Evolutionary conservation across 768 basidiomycete species (phyloP).

Genomic region (Amanita muscaria): DNA sequence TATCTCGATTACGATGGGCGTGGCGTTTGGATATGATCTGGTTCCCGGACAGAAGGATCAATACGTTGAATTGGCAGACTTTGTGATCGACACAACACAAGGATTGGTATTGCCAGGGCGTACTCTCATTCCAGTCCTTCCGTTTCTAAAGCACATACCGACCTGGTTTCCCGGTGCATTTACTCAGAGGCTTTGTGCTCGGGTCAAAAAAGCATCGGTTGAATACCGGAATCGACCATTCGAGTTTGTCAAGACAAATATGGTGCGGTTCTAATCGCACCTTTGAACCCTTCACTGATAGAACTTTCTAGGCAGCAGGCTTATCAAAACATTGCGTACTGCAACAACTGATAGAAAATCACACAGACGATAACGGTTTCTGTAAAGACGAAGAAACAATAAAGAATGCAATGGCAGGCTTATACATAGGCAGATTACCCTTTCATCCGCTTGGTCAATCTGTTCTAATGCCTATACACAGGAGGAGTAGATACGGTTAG

Average conservation of each 20-base stretch:
- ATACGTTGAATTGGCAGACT: no score
- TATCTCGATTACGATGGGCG: background rate
- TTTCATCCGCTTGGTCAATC: no score
- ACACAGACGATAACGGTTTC: background rate
- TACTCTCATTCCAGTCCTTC: no score
- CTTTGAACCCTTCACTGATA: no score
- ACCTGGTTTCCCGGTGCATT: background rate
- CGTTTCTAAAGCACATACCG: no score
- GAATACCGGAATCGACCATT: background rate
- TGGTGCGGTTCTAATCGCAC: background rate
- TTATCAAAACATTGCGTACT: background rate
- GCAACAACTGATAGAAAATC: no score
- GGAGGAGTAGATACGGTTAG: background rate
- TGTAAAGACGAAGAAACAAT: background rate
- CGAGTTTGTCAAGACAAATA: background rate
- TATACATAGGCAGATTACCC: background rate
- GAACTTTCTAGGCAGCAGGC: conserved; percentile 1
- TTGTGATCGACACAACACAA: background rate
- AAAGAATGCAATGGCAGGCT: no score
- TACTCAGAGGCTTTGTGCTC: background rate
- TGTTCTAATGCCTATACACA: no score
- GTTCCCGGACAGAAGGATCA: background rate
- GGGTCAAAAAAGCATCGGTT: background rate
- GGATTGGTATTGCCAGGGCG: background rate
- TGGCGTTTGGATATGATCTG: background rate